These are phyloP conservation scores for Oenanthe javanica DNA, from an alignment of 140 eudicot species.

Conservation along the genomic window DNA sequence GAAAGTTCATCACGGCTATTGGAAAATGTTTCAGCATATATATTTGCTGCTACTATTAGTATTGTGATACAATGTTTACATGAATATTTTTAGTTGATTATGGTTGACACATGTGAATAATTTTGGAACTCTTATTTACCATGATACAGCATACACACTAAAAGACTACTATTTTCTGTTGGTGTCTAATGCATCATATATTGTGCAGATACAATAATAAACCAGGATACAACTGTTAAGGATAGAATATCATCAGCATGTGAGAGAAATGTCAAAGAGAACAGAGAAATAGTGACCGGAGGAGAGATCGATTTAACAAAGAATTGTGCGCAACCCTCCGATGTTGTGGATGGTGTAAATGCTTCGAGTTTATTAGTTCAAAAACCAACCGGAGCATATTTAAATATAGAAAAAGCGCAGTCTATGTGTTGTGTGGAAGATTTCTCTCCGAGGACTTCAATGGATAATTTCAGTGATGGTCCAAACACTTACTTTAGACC, in stretches of 20 bases:
- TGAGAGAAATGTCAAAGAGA: not conserved
- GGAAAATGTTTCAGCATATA: not conserved
- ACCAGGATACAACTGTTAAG: not conserved
- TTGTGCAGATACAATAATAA: conserved; percentile 2
- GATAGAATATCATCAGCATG: conserved; percentile 1
- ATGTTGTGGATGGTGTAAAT: not conserved
- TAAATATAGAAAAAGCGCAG: conserved; percentile 15
- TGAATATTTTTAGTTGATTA: not conserved
- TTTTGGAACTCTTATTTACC: not conserved
- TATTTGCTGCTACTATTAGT: not conserved
- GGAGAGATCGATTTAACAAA: not conserved
- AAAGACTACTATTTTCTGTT: not conserved
- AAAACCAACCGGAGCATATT: conserved; percentile 14
- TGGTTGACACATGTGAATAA: not conserved
- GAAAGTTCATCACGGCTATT: not conserved
- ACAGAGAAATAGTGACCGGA: not conserved
- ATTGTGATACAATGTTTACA: not conserved
- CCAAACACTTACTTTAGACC: conserved; percentile 66
- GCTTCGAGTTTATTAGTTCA: not conserved
- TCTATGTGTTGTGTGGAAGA: conserved; percentile 15
- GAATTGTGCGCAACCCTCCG: not conserved
- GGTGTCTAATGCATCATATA: not conserved
- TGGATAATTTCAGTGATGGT: conserved; percentile 19
- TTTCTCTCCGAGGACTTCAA: conserved; percentile 18
- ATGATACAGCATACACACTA: not conserved